A percentile compares a stretch with the other conserved stretches of the same genome.
Conservation (phyloP, 371 early-diverging fungal genomes). For the Haplosporangium sp. region DNA sequence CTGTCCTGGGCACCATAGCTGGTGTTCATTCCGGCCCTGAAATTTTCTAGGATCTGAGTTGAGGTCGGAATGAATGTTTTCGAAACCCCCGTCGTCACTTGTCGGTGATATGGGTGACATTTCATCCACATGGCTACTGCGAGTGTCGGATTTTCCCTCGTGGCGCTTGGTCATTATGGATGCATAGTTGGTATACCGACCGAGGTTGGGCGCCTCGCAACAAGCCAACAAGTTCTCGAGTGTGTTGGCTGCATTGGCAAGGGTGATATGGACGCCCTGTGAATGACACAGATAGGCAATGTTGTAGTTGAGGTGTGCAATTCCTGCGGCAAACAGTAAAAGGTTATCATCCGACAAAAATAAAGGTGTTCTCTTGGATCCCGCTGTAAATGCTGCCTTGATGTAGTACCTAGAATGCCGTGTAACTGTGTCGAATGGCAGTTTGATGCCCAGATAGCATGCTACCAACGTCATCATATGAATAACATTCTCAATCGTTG, state of each 20-base stretch:
- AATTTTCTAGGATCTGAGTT: slow-evolving; percentile 1
- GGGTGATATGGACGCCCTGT: slow-evolving; percentile 79
- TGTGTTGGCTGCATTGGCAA: slow-evolving; percentile 66
- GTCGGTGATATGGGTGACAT: slow-evolving; percentile 6
- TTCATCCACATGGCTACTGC: slow-evolving; percentile 6
- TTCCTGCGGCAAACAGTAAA: slow-evolving; percentile 72
- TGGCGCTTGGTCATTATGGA: slow-evolving; percentile 33
- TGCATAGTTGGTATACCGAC: slow-evolving; percentile 64
- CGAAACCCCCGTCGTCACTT: slow-evolving; percentile 37
- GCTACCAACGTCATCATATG: slow-evolving; percentile 84
- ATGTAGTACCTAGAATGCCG: slow-evolving; percentile 36
- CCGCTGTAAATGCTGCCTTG: slow-evolving; percentile 32
- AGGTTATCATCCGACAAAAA: slow-evolving; percentile 70
- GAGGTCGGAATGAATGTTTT: slow-evolving; percentile 16
- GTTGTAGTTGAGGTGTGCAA: slow-evolving; percentile 88
- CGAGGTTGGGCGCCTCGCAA: slow-evolving; percentile 72
- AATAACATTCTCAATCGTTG: slow-evolving; percentile 81
- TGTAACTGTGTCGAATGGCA: slow-evolving; percentile 73
- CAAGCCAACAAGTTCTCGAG: slow-evolving; percentile 79
- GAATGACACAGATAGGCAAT: slow-evolving; percentile 87
- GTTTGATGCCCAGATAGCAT: slow-evolving; percentile 79
- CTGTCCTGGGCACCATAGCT: slow-evolving; percentile 44
- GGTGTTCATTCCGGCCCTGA: slow-evolving; percentile 11
- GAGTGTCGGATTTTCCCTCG: slow-evolving; percentile 2
- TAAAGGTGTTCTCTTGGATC: slow-evolving; percentile 66